phyloP scores from a whole-genome alignment of 2,329 filamentous ascomycete species.

The Trichoderma sp. region DNA sequence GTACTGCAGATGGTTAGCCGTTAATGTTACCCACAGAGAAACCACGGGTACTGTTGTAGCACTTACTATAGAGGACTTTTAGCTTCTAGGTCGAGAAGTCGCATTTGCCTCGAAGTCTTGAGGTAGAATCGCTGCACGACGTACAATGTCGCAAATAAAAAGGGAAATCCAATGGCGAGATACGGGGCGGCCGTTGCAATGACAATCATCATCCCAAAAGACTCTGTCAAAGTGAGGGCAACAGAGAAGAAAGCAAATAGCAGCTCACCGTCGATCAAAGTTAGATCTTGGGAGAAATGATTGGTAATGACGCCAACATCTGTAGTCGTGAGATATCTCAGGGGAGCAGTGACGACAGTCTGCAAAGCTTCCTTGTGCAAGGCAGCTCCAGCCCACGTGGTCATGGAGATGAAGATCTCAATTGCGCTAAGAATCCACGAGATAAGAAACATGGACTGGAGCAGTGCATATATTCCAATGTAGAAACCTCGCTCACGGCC shows the following conservation, averaged over 20 bases:
- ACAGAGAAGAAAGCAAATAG: slow-evolving; percentile 27
- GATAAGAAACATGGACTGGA: slow-evolving; percentile 7
- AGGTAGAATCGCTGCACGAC: slow-evolving; percentile 55
- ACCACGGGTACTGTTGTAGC: too few relatives aligned
- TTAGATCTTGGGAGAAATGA: too few relatives aligned
- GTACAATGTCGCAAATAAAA: slow-evolving; percentile 44
- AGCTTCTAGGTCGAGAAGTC: slow-evolving; percentile 57
- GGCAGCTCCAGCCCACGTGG: slow-evolving; percentile 27
- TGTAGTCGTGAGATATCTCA: too few relatives aligned
- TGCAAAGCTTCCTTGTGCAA: slow-evolving; percentile 30
- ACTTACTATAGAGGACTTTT: slow-evolving; percentile 43
- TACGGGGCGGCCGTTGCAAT: slow-evolving; percentile 42
- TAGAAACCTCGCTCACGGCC: background rate
- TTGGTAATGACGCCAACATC: too few relatives aligned
- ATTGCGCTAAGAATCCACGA: slow-evolving; percentile 2
- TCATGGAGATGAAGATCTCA: slow-evolving; percentile 22
- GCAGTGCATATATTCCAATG: slow-evolving; percentile 8
- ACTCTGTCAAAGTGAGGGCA: slow-evolving; percentile 25
- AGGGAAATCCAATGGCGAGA: slow-evolving; percentile 48
- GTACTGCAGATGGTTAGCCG: background rate
- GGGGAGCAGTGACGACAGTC: slow-evolving; percentile 23
- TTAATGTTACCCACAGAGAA: too few relatives aligned
- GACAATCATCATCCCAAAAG: slow-evolving; percentile 39
- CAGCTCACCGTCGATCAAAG: slow-evolving; percentile 33
- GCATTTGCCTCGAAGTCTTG: slow-evolving; percentile 57